A percentile compares a stretch with the other conserved stretches of the same genome.
Evolutionary conservation across 345 rosid genomes (phyloP).

Genomic region (Stellera chamaejasme): DNA sequence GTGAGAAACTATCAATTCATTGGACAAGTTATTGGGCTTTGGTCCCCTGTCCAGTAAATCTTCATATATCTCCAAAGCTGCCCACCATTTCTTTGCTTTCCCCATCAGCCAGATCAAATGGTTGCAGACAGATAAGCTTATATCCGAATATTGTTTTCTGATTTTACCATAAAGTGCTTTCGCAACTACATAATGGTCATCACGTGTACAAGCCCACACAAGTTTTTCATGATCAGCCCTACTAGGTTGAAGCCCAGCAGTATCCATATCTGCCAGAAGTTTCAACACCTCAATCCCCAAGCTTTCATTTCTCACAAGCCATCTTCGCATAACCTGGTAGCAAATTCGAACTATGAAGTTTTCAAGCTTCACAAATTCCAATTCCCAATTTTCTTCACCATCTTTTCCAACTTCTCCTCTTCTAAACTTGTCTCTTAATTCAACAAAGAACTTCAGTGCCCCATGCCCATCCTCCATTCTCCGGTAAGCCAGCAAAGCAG

Average conservation of each 20-base stretch:
- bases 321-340: constrained; percentile 78
- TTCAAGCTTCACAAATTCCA: constrained; percentile 55
- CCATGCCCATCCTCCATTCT: constrained; percentile 77
- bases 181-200: constrained; percentile 59
- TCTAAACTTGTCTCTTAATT: constrained; percentile 45
- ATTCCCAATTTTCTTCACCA: constrained; percentile 42
- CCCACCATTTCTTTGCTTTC: constrained; percentile 96
- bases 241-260: constrained; percentile 38
- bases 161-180: constrained; percentile 66
- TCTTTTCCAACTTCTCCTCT: constrained; percentile 49
- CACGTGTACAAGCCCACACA: constrained; percentile 87
- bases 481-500: constrained; percentile 70
- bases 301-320: constrained; percentile 60
- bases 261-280: constrained; percentile 64
- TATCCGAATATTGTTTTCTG: constrained; percentile 48
- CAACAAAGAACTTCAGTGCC: constrained; percentile 60
- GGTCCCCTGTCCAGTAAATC: constrained; percentile 86
- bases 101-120: constrained; percentile 96
- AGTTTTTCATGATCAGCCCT: constrained; percentile 72
- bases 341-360: constrained; percentile 59
- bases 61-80: constrained; percentile 88
- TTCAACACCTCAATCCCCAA: constrained; percentile 45
- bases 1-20: constrained; percentile 64
- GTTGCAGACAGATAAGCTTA: constrained; percentile 87
- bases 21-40: constrained; percentile 66